Conservation (phyloP, 2,329 filamentous ascomycete species). For the Botryosphaeria dothidea region DNA sequence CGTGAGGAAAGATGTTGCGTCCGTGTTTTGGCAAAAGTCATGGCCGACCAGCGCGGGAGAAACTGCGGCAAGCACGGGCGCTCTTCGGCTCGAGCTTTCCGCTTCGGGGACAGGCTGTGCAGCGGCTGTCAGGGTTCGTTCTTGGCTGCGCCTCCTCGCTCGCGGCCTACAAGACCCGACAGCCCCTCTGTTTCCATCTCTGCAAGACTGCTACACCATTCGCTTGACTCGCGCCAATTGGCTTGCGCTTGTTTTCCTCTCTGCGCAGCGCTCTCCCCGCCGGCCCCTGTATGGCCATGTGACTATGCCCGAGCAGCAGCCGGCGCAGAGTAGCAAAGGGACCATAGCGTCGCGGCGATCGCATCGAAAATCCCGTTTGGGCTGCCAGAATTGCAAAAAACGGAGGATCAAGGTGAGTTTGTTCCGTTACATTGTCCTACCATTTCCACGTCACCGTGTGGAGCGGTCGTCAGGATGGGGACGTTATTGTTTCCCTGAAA, state of each 20-base stretch:
- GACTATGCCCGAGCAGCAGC: slow-evolving; percentile 8
- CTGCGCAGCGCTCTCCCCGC: background rate
- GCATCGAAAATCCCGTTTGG: slow-evolving; percentile 14
- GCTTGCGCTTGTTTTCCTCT: background rate
- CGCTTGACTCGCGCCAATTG: background rate
- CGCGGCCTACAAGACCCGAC: background rate
- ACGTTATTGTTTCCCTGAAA: no score
- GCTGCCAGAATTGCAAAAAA: no score
- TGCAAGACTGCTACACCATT: background rate
- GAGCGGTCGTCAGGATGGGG: no score
- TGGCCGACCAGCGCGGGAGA: no score
- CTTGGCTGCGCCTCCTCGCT: slow-evolving; percentile 10
- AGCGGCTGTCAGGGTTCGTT: no score
- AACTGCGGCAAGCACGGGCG: background rate
- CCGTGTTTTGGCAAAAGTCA: no score
- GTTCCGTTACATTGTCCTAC: background rate
- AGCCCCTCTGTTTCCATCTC: background rate
- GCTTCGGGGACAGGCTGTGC: no score
- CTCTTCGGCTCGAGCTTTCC: background rate
- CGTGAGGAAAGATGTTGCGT: no score
- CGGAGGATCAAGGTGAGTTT: slow-evolving; percentile 13
- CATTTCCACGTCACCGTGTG: no score
- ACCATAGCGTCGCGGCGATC: slow-evolving; percentile 15
- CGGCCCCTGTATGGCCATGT: background rate
- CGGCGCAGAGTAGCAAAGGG: background rate